These are phyloP conservation scores for Podospora pseudoanserina DNA, from an alignment of 495 filamentous ascomycete species.

Conservation along the genomic window DNA sequence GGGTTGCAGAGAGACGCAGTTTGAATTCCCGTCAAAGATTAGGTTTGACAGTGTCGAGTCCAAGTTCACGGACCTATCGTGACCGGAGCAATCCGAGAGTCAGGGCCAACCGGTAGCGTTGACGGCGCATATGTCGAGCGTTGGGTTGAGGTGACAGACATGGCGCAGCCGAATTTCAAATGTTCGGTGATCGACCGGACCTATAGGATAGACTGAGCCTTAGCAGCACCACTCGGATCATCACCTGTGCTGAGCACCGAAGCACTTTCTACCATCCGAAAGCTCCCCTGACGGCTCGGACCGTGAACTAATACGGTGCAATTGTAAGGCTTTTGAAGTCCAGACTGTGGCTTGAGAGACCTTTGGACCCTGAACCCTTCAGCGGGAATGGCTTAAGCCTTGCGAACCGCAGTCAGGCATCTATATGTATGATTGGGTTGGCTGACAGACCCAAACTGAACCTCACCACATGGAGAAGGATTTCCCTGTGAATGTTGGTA, in stretches of 20 bases:
- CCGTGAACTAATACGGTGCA: background rate
- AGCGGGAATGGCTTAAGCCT: background rate
- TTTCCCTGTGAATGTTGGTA: background rate
- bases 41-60: background rate
- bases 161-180: background rate
- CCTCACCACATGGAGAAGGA: background rate
- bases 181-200: background rate
- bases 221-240: background rate
- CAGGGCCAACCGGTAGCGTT: background rate
- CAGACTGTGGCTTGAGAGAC: background rate
- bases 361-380: background rate
- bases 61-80: background rate
- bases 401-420: background rate
- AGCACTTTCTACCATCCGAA: background rate
- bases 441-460: background rate
- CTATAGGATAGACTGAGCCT: background rate
- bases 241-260: background rate
- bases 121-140: background rate
- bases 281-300: background rate
- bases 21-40: background rate
- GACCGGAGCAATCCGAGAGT: background rate
- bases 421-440: background rate
- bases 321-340: background rate
- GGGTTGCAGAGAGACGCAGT: background rate
- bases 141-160: background rate